Evolutionary conservation across 2,329 filamentous ascomycete genomes (phyloP).

Genomic region (Fusarium poae): DNA sequence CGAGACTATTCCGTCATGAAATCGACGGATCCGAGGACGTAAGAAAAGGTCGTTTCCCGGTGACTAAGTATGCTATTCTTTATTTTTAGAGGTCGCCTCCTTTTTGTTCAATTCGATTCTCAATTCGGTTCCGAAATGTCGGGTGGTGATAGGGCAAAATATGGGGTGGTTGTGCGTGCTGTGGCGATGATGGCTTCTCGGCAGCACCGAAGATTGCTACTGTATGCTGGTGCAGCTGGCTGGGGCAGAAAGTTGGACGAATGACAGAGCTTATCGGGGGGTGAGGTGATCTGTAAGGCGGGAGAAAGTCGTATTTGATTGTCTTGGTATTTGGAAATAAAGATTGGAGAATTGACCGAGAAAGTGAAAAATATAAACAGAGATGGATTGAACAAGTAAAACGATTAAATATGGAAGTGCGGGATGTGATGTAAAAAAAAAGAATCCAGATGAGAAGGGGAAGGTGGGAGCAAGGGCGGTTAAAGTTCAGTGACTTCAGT

Average conservation of each 20-base stretch:
- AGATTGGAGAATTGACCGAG: constrained; percentile 4
- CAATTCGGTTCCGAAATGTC: constrained; percentile 5
- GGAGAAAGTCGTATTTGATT: constrained; percentile 18
- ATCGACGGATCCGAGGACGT: constrained; percentile 26
- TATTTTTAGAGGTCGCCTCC: constrained; percentile 25
- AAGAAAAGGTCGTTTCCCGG: constrained; percentile 19
- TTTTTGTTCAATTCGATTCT: constrained; percentile 11
- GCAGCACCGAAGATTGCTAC: constrained; percentile 35
- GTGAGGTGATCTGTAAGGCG: no score
- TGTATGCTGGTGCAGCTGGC: constrained; percentile 45
- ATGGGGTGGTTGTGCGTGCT: constrained; percentile 33
- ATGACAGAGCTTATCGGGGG: constrained; percentile 40
- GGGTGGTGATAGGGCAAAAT: constrained; percentile 42
- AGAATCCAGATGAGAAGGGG: constrained; percentile 27
- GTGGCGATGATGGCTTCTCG: constrained; percentile 48
- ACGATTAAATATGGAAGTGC: constrained; percentile 9
- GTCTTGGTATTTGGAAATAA: constrained; percentile 10
- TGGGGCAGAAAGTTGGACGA: constrained; percentile 34
- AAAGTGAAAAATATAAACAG: constrained; percentile 3
- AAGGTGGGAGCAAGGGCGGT: constrained; percentile 30
- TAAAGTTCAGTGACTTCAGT: constrained; percentile 25
- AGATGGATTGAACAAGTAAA: constrained; percentile 13
- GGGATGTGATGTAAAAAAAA: constrained; percentile 37
- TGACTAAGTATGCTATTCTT: background rate
- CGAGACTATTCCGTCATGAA: constrained; percentile 47